A percentile compares a stretch with the other conserved stretches of the same genome.
These are phyloP conservation scores for Tetrapyrgos nigripes DNA, from an alignment of 1,284 basidiomycete genomes.

Conservation along the genomic window DNA sequence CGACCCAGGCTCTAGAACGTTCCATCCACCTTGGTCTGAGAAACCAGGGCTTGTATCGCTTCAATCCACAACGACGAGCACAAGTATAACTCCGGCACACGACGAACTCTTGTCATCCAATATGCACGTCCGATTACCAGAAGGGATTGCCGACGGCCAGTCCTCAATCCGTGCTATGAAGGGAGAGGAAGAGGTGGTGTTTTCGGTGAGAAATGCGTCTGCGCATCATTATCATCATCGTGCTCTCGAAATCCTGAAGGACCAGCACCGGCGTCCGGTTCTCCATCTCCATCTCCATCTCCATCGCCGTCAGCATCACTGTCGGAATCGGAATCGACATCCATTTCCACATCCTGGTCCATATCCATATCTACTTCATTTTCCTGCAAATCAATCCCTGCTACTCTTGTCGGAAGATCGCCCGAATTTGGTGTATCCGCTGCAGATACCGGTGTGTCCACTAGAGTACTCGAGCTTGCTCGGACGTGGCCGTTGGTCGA, in stretches of 20 bases:
- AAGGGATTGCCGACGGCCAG: too few species aligned
- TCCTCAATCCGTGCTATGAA: not conserved
- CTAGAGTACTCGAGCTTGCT: constrained; percentile 39
- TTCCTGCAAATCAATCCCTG: constrained; percentile 24
- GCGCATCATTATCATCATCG: not conserved
- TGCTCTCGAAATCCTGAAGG: not conserved
- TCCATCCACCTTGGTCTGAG: too few species aligned
- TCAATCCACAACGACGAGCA: too few species aligned
- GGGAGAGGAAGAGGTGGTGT: not conserved
- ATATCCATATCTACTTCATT: constrained; percentile 39
- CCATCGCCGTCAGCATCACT: constrained; percentile 37
- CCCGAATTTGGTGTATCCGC: constrained; percentile 24
- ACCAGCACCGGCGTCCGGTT: not conserved
- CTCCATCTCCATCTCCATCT: constrained; percentile 27
- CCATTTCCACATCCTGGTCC: constrained; percentile 61
- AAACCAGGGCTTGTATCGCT: too few species aligned
- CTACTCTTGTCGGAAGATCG: constrained; percentile 18
- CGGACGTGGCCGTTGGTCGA: constrained; percentile 30
- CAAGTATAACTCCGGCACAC: too few species aligned
- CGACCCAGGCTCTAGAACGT: too few species aligned
- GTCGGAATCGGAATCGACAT: constrained; percentile 46
- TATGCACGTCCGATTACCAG: too few species aligned
- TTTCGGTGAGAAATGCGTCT: not conserved
- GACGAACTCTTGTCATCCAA: too few species aligned
- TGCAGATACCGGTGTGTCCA: constrained; percentile 45